Conservation (phyloP, 2,329 filamentous ascomycete genomes). For the Ceratocystis lukuohia region DNA sequence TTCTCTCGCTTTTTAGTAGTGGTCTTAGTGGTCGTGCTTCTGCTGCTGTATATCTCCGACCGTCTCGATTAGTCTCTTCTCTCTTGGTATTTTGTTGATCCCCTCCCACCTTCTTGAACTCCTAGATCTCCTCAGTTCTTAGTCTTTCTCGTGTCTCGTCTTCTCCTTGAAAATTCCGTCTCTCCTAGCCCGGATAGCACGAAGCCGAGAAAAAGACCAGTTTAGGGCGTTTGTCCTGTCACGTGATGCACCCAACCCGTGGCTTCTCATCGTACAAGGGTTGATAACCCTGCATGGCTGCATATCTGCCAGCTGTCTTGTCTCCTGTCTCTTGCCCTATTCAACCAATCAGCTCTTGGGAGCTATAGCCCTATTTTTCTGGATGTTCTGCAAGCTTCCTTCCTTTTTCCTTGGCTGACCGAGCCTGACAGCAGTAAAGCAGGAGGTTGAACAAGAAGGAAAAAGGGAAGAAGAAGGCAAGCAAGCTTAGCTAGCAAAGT, state of each 20-base stretch:
- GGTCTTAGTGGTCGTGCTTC: no score
- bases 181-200: no score
- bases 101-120: no score
- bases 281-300: not conserved
- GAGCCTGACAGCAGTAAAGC: no score
- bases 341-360: not conserved
- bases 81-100: no score
- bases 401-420: not conserved
- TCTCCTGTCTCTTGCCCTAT: not conserved
- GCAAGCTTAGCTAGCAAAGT: not conserved
- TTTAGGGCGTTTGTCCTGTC: not conserved
- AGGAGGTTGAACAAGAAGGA: not conserved
- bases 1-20: not conserved
- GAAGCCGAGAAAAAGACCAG: no score
- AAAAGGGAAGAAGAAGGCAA: not conserved
- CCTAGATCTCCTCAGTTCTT: no score
- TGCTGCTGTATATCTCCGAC: no score
- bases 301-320: not conserved
- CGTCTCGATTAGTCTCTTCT: no score
- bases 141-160: no score
- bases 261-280: not conserved
- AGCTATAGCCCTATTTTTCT: conserved; percentile 2
- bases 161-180: no score
- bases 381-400: not conserved
- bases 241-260: not conserved